phyloP scores from a whole-genome alignment of 2,329 filamentous ascomycete species.

The Truncatella angustata region DNA sequence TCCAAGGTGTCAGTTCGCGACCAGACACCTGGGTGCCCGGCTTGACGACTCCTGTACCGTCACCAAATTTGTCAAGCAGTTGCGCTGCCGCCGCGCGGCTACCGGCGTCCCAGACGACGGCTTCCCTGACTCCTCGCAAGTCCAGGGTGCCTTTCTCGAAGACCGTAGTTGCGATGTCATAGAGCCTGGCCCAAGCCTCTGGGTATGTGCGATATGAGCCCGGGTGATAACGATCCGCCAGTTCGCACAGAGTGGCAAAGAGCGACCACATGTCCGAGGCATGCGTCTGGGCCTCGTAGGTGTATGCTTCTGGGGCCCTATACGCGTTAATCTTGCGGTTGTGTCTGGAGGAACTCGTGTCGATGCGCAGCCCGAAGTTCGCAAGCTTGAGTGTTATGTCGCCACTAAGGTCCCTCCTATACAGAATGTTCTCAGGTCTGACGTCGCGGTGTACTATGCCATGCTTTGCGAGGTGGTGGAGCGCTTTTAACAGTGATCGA shows the following conservation, averaged over 20 bases:
- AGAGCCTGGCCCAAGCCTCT: not conserved
- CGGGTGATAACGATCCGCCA: not conserved
- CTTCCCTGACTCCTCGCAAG: not conserved
- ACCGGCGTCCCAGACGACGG: not conserved
- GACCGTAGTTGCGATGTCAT: not conserved
- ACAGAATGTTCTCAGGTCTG: not conserved
- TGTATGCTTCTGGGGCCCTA: not conserved
- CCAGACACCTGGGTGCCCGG: too few species aligned
- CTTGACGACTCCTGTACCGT: not conserved
- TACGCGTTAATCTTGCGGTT: not conserved
- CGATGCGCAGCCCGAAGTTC: slow-evolving; percentile 3
- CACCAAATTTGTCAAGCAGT: not conserved
- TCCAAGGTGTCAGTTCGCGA: not conserved
- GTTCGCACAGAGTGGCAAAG: slow-evolving; percentile 1
- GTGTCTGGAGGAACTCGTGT: not conserved
- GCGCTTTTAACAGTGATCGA: not conserved
- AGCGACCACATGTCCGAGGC: slow-evolving; percentile 5
- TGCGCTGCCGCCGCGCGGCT: not conserved
- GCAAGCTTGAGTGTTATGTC: slow-evolving; percentile 2
- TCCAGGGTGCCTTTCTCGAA: not conserved
- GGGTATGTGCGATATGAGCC: not conserved
- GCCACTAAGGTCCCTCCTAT: not conserved
- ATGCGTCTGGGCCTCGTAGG: not conserved
- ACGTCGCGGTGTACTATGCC: not conserved
- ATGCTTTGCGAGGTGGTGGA: not conserved